Conservation (phyloP, 2,329 filamentous ascomycete genomes). For the Colletotrichum sp. region DNA sequence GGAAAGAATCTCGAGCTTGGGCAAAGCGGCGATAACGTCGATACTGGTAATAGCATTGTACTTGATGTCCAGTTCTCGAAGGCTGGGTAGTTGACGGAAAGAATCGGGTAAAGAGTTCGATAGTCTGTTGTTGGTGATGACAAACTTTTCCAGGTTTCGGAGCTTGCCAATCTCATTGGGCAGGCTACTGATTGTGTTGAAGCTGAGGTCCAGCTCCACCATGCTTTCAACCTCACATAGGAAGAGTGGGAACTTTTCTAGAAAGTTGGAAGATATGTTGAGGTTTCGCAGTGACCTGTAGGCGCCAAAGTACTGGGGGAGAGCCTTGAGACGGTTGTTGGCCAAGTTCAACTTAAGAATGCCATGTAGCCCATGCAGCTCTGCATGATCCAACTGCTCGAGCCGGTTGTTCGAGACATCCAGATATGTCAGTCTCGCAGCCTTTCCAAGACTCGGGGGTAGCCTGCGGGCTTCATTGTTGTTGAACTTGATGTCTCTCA, state of each 20-base stretch:
- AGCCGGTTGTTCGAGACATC: constrained; percentile 95
- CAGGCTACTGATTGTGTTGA: constrained; percentile 84
- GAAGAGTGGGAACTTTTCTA: constrained; percentile 84
- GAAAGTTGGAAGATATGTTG: constrained; percentile 92
- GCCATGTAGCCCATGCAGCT: constrained; percentile 75
- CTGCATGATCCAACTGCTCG: constrained; percentile 84
- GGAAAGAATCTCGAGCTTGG: constrained; percentile 85
- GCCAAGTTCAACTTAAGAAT: constrained; percentile 90
- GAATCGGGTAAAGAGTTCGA: constrained; percentile 75
- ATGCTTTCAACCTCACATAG: constrained; percentile 82
- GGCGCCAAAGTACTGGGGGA: constrained; percentile 82
- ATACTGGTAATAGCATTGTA: constrained; percentile 92
- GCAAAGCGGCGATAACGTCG: constrained; percentile 83
- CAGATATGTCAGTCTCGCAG: constrained; percentile 81
- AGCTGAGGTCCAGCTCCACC: constrained; percentile 94
- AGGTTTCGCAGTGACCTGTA: constrained; percentile 83
- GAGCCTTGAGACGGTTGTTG: constrained; percentile 83
- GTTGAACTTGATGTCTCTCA: constrained; percentile 94
- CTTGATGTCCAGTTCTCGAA: constrained; percentile 92
- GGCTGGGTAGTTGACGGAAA: constrained; percentile 74
- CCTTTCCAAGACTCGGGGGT: constrained; percentile 82
- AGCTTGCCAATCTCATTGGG: constrained; percentile 81
- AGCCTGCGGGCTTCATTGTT: constrained; percentile 91
- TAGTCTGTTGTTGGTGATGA: constrained; percentile 94
- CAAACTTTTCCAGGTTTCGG: constrained; percentile 82